Evolutionary conservation across 2,329 filamentous ascomycete species (phyloP), one percentile per base, ranked within the genome.

Genomic region (Xylariaceae sp.): DNA sequence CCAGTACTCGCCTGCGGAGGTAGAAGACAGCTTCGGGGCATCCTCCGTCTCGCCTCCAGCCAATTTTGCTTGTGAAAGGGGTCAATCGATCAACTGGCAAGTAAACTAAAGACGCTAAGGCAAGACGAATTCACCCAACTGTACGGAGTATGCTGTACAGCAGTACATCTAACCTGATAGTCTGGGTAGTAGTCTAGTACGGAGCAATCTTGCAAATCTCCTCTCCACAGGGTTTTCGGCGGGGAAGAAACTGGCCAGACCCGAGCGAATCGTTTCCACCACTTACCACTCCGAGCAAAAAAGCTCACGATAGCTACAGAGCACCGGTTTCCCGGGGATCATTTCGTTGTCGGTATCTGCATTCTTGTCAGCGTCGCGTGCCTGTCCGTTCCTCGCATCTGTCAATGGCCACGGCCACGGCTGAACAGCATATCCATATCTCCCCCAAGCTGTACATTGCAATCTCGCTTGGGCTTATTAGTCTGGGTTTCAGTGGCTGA

Each of bases 361-460:
- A 34, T 30, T 43, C 33, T 21, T 15, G 15, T 28, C 26, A 37
- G 34, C 38, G 5, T 32, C 48, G 36, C 23, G 43, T 38, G 23
- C 40, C 34, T 34, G 30, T 37, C 44, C 34, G 30, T 37, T 43
- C 34, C 40, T 44, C 35, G 45, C 41, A 44, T 46, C 43, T 45
- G 48, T 54, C 53, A 46, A 58, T 58, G 55, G 54, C 52, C 51
- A 52, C 45, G 48, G 51, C 46, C 50, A 52, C 45, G 48, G 51
- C 44, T 53, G 47, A 42, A 52, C 45, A 39, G 33, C 6, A 26
- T 39, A 36, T 44, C 45, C 44, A 44, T 44, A 47, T 51, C 40
- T 38, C 42, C 40, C 44, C 46, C 43, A 50, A 47, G 47, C 50
- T 49, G 44, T 48, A 51, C 38, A 41, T 46, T 41, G 47, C 46